Evolutionary conservation across 495 filamentous ascomycete genomes (phyloP).

Genomic region (Geopyxis carbonaria): DNA sequence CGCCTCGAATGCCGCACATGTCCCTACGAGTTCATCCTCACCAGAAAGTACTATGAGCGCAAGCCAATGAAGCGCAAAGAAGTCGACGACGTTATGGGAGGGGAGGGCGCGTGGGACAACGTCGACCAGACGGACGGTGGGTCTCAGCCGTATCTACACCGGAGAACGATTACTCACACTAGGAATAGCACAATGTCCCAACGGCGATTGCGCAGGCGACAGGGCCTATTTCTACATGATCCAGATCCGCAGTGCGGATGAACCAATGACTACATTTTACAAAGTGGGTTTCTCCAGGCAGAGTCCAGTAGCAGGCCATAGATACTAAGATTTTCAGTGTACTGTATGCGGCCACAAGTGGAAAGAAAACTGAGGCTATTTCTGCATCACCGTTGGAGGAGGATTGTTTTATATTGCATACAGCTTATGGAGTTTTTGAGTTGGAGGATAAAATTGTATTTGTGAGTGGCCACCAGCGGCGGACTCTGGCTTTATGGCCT

Average conservation of each 20-base stretch:
- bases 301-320: slow-evolving; percentile 9
- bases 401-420: too few species aligned
- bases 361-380: slow-evolving; percentile 34
- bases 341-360: slow-evolving; percentile 41
- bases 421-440: too few species aligned
- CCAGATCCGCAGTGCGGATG: slow-evolving; percentile 94
- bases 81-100: slow-evolving; percentile 81
- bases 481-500: too few species aligned
- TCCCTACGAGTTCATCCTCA: slow-evolving; percentile 68
- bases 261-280: slow-evolving; percentile 94
- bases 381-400: too few species aligned
- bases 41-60: slow-evolving; percentile 56
- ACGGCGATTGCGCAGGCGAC: slow-evolving; percentile 50
- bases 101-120: slow-evolving; percentile 72
- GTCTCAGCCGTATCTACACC: slow-evolving; percentile 16
- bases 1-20: slow-evolving; percentile 87
- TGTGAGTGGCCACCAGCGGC: too few species aligned
- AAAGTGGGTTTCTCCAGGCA: slow-evolving; percentile 38
- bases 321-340: slow-evolving; percentile 28
- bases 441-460: too few species aligned
- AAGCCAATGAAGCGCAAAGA: slow-evolving; percentile 54
- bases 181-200: neutral
- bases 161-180: neutral
- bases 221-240: slow-evolving; percentile 89
- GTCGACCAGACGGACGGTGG: slow-evolving; percentile 58